phyloP scores from a whole-genome alignment of 306 rosid species.

The Quercus wislizeni region DNA sequence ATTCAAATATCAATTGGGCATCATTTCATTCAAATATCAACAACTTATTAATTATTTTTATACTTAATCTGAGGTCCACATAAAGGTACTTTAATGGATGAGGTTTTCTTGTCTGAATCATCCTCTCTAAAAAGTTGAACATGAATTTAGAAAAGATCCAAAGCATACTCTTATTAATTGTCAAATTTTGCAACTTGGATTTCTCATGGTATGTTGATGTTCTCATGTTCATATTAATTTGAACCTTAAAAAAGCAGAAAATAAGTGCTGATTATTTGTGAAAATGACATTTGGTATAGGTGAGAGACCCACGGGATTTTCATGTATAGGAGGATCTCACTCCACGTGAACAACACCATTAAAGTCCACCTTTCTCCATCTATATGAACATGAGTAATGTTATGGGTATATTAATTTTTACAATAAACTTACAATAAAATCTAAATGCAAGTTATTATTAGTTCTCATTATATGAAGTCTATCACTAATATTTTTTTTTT shows the following conservation, averaged over 20 bases:
- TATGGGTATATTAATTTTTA: too few species aligned
- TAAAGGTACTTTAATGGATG: neutral
- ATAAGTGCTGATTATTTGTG: neutral
- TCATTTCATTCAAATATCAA: slow-evolving; percentile 28
- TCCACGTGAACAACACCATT: slow-evolving; percentile 14
- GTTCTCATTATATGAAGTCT: too few species aligned
- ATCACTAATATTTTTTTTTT: too few species aligned
- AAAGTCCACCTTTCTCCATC: neutral
- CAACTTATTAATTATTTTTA: slow-evolving; percentile 16
- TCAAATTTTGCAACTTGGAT: neutral
- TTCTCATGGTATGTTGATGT: neutral
- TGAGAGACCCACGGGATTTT: slow-evolving; percentile 5
- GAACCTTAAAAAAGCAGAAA: too few species aligned
- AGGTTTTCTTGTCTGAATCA: neutral
- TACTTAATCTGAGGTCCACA: too few species aligned
- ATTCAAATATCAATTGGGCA: slow-evolving; percentile 15
- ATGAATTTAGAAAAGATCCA: neutral
- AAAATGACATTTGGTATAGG: neutral
- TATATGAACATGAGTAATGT: neutral
- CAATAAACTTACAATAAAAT: too few species aligned
- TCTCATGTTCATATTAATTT: neutral
- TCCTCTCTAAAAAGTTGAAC: neutral
- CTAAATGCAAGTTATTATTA: too few species aligned
- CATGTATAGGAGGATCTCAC: slow-evolving; percentile 16
- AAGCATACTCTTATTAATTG: neutral